Evolutionary conservation across 2,329 filamentous ascomycete genomes (phyloP), one percentile per base, ranked within the genome.

Genomic region (Xylariaceae sp.): DNA sequence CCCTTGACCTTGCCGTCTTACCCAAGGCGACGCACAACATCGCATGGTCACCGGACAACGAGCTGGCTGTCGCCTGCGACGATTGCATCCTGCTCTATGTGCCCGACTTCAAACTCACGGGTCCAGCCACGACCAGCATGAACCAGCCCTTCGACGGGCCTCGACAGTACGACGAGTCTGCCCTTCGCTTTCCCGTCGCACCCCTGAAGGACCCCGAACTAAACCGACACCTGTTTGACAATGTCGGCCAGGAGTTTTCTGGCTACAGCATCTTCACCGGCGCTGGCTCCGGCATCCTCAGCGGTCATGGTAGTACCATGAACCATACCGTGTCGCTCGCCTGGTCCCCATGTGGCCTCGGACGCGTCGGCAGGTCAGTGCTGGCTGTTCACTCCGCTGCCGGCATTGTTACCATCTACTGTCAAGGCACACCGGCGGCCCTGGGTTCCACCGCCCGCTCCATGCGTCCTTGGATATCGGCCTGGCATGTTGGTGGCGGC

Each of bases 271-370:
- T 70, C n/a, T 71, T 71, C 48, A 71, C 67, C 1, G 81, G 80
- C 9, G 79, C 78, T 3, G 81, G 81, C 0, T 68, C 66, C 3
- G 78, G 78, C 2, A 64, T 74, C 1, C 75, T 83, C 44, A 79
- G 79, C 0, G 76, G 76, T 13, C 74, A 76, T 1, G 82, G 81
- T 3, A 75, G 75, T 51, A 78, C 79, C 2, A 74, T 85, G 65
- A 83, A 82, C 62, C 82, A 85, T 64, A 76, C 82, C 13, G 76
- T 84, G 11, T 71, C 74, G 7, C 63, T 85, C 17, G 79, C 76
- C 52, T 86, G 83, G 83, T 85, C 82, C n/a, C 82, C 82, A 0
- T 72, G 72, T n/a, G 81, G 80, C 1, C 70, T 86, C n/a, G 82
- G 83, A 1, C 76, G 77, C 47, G 83, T 84, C 65, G 68, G 76